phyloP scores from a whole-genome alignment of 139 green algal genomes.

The Ulvella scutata region DNA sequence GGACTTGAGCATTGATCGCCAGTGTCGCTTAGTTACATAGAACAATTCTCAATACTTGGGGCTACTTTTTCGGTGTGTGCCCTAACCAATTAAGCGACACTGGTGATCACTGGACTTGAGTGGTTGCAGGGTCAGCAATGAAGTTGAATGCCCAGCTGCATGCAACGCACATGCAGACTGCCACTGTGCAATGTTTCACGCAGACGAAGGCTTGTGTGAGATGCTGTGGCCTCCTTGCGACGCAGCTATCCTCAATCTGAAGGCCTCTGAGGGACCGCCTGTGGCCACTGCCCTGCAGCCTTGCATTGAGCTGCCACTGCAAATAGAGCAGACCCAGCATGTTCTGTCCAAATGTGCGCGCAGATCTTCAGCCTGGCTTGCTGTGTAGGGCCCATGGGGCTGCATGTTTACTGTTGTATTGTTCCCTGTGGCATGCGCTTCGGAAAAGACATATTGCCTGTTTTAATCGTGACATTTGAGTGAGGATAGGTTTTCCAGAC shows the following conservation, averaged over 20 bases:
- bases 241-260: not conserved
- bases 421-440: not conserved
- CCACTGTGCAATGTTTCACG: not conserved
- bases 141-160: not conserved
- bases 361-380: not conserved
- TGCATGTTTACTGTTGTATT: not conserved
- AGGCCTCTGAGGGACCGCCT: not conserved
- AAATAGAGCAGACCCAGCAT: not conserved
- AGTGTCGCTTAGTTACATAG: too few species aligned
- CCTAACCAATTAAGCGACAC: too few species aligned
- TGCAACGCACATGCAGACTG: not conserved
- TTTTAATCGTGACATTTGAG: too few species aligned
- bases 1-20: too few species aligned
- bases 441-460: too few species aligned
- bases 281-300: not conserved
- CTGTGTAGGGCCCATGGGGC: not conserved
- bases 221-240: not conserved
- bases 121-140: not conserved
- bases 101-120: too few species aligned
- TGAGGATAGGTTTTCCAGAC: too few species aligned
- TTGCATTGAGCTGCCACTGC: not conserved
- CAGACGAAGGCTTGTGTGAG: not conserved
- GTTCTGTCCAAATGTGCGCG: not conserved
- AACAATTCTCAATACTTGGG: too few species aligned
- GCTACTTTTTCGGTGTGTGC: too few species aligned